Evolutionary conservation across 495 filamentous ascomycete species (phyloP), one percentile per base, ranked within the genome.

Genomic region (Pseudomonodictys pantanalensis): DNA sequence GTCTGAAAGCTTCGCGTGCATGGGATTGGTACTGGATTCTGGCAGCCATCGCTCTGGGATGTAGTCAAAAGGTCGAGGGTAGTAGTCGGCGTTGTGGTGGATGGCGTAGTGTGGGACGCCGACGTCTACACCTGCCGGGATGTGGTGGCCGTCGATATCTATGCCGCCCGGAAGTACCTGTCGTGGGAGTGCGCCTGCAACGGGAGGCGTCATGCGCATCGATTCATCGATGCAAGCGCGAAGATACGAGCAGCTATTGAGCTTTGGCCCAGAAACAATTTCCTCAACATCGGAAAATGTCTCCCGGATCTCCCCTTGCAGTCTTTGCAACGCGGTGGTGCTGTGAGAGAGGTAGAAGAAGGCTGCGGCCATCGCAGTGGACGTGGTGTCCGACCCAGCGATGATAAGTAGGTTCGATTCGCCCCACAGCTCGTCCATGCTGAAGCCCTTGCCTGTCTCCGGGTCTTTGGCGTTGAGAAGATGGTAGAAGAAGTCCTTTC

Each of bases 191-290:
- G 81, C 71, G 10, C 80, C 81, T 28, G 77, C 74, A 3, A 89
- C 85, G 0, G 86, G 78, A 12, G 88, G 88, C 0, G 81, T 81
- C 53, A 91, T 72, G 38, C 88, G 83, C 70, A 90, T 76, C 0
- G 83, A 75, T 59, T 90, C 87, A 52, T 87, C 79, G 41, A 86
- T 74, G 59, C 83, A 84, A 9, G 83, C 84, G 45, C 79, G 78
- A 1, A 86, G 73, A 55, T 82, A 87, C n/a, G 65, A 49, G 43
- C 81, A 79, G 12, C 75, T 68, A 12, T 53, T 78, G 2, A 82
- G 77, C 35, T 72, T 73, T 3, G 76, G 67, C 9, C 84, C 82
- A 12, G 69, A 71, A 7, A 77, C 66, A 52, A 29, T 87, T 0
- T 85, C 77, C 29, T 82, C 79, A 2, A 79, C 76, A n/a, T 69